Percentiles rank a stretch among this genome's conserved stretches.
phyloP scores from a whole-genome alignment of 2,329 filamentous ascomycete genomes.

The Xylaria sp. region DNA sequence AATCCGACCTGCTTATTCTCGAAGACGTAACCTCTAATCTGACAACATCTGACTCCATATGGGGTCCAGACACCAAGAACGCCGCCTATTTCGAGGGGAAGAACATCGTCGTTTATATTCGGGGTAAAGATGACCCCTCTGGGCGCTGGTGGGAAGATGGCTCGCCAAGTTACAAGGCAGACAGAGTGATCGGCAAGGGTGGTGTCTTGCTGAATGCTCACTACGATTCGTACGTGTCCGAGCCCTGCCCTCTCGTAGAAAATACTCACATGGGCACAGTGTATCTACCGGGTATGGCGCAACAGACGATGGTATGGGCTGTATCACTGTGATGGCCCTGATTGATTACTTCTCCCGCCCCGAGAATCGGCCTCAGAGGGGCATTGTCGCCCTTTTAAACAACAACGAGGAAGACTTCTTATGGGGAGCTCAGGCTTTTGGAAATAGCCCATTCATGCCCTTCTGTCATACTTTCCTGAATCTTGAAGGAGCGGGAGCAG shows the following conservation, averaged over 20 bases:
- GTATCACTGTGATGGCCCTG: slow-evolving; percentile 85
- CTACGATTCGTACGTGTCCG: slow-evolving; percentile 73
- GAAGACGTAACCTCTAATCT: slow-evolving; percentile 83
- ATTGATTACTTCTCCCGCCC: slow-evolving; percentile 84
- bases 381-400: slow-evolving; percentile 87
- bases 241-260: background rate
- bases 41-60: slow-evolving; percentile 63
- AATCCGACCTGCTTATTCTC: slow-evolving; percentile 71
- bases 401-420: slow-evolving; percentile 96
- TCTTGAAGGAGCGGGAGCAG: slow-evolving; percentile 92
- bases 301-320: slow-evolving; percentile 92
- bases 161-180: slow-evolving; percentile 49
- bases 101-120: slow-evolving; percentile 92
- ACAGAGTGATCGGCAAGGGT: slow-evolving; percentile 67
- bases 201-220: slow-evolving; percentile 95
- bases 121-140: slow-evolving; percentile 77
- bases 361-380: slow-evolving; percentile 77
- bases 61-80: slow-evolving; percentile 45
- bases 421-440: slow-evolving; percentile 86
- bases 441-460: slow-evolving; percentile 80
- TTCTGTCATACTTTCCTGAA: slow-evolving; percentile 92
- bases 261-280: slow-evolving; percentile 54
- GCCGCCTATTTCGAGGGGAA: slow-evolving; percentile 89
- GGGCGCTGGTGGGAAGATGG: slow-evolving; percentile 76
- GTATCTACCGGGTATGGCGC: slow-evolving; percentile 93